A percentile compares a stretch with the other conserved stretches of the same genome.
Conservation (phyloP, 2,329 filamentous ascomycete species). For the Tympanopsis confertula region DNA sequence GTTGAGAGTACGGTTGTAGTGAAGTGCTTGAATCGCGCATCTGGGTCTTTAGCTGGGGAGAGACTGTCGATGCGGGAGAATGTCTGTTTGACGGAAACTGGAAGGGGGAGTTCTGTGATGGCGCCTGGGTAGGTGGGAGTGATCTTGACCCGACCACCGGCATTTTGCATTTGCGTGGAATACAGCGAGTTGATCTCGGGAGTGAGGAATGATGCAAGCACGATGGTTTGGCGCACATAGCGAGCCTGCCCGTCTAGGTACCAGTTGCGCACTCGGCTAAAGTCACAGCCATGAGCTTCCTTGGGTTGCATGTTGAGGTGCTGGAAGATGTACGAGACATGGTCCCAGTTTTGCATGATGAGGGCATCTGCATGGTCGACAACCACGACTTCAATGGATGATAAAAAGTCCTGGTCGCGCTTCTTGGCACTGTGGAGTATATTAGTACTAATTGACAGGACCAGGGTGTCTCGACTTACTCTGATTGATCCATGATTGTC, state of each 20-base stretch:
- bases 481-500: slow-evolving; percentile 74
- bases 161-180: slow-evolving; percentile 66
- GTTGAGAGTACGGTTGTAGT: slow-evolving; percentile 67
- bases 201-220: slow-evolving; percentile 73
- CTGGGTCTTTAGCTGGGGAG: slow-evolving; percentile 65
- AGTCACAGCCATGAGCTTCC: slow-evolving; percentile 85
- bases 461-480: too few species aligned
- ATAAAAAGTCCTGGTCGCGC: slow-evolving; percentile 78
- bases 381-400: slow-evolving; percentile 81
- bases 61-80: slow-evolving; percentile 75
- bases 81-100: slow-evolving; percentile 60
- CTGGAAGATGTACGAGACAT: slow-evolving; percentile 81
- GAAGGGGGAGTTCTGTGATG: slow-evolving; percentile 59
- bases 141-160: slow-evolving; percentile 67
- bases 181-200: slow-evolving; percentile 78
- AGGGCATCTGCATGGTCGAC: slow-evolving; percentile 87
- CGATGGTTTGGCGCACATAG: slow-evolving; percentile 73
- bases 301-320: slow-evolving; percentile 85
- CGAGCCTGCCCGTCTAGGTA: slow-evolving; percentile 81
- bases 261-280: slow-evolving; percentile 79
- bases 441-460: too few species aligned
- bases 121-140: slow-evolving; percentile 58
- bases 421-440: slow-evolving; percentile 30
- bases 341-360: slow-evolving; percentile 97
- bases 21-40: slow-evolving; percentile 86